Evolutionary conservation across 495 filamentous ascomycete genomes (phyloP).

Genomic region (Xylaria venustula): DNA sequence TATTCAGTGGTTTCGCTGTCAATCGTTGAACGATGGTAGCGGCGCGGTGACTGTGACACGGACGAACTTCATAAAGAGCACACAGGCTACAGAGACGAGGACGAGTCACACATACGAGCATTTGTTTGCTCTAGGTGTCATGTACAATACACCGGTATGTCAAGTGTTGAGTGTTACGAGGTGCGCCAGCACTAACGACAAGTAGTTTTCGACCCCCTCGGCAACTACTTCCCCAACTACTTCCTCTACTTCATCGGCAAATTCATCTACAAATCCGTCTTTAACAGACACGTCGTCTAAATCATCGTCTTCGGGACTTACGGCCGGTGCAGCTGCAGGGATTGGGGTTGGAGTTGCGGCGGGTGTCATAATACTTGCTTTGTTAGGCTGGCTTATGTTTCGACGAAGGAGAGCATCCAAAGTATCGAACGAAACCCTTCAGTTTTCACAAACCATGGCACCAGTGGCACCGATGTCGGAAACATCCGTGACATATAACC

Average conservation of each 20-base stretch:
- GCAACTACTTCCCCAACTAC: neutral
- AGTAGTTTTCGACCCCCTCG: neutral
- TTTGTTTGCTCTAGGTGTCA: constrained; percentile 24
- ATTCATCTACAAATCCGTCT: neutral
- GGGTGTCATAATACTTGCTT: constrained; percentile 13
- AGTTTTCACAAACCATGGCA: neutral
- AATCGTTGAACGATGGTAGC: constrained; percentile 2
- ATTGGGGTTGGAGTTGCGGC: constrained; percentile 16
- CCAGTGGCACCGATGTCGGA: too few species aligned
- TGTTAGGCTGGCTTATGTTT: constrained; percentile 4
- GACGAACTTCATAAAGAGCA: constrained; percentile 15
- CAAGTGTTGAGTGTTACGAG: neutral
- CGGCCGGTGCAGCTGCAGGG: constrained; percentile 15
- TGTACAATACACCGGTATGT: constrained; percentile 27
- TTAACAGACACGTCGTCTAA: neutral
- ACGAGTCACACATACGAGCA: constrained; percentile 16
- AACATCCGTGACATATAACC: neutral
- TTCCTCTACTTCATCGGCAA: neutral
- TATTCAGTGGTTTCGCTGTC: constrained; percentile 15
- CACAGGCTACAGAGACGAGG: constrained; percentile 8
- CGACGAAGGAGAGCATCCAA: constrained; percentile 6
- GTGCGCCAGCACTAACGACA: neutral
- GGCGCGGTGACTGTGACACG: constrained; percentile 6
- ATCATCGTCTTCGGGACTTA: neutral
- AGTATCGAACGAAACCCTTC: neutral